Percentiles rank a stretch among this genome's conserved stretches.
Evolutionary conservation across 2,329 filamentous ascomycete genomes (phyloP).

Genomic region (Juglanconis juglandina): DNA sequence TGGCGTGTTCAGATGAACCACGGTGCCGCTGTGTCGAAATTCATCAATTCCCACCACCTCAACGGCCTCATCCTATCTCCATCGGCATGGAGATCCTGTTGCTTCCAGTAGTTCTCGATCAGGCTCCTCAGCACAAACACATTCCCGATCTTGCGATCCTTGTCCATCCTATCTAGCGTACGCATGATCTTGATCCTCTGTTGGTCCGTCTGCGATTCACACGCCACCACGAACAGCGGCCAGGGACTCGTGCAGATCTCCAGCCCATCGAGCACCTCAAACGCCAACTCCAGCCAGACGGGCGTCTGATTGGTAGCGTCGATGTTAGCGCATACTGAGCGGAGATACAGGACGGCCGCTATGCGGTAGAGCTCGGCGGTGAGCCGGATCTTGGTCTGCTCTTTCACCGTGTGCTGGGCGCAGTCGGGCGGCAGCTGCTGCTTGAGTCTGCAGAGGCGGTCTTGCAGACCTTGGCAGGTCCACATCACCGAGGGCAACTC

Average conservation of each 20-base stretch:
- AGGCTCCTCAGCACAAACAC: constrained; percentile 40
- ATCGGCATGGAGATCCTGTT: constrained; percentile 37
- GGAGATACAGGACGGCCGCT: constrained; percentile 32
- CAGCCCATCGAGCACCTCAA: constrained; percentile 34
- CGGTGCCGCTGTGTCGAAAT: constrained; percentile 30
- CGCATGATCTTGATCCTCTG: constrained; percentile 38
- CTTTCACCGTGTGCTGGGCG: constrained; percentile 16
- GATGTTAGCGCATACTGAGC: constrained; percentile 26
- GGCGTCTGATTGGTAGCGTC: constrained; percentile 26
- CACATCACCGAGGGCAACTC: constrained; percentile 22
- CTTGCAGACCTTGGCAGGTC: constrained; percentile 27
- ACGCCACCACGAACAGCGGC: constrained; percentile 46
- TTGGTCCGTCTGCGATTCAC: constrained; percentile 39
- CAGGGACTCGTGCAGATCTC: constrained; percentile 45
- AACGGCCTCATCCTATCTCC: constrained; percentile 24
- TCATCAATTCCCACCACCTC: constrained; percentile 38
- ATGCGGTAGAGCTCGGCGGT: constrained; percentile 52
- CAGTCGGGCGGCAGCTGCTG: constrained; percentile 28
- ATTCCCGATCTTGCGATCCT: constrained; percentile 42
- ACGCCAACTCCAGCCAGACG: constrained; percentile 31
- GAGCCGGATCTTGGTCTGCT: constrained; percentile 30
- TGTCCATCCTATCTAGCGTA: constrained; percentile 40
- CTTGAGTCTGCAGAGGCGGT: constrained; percentile 23
- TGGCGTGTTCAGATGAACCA: constrained; percentile 31
- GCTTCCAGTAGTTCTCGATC: constrained; percentile 44